A percentile compares a stretch with the other conserved stretches of the same genome.
These are phyloP conservation scores for Lizanozyma gosingica DNA, from an alignment of 1,139 yeast species.

Conservation along the genomic window DNA sequence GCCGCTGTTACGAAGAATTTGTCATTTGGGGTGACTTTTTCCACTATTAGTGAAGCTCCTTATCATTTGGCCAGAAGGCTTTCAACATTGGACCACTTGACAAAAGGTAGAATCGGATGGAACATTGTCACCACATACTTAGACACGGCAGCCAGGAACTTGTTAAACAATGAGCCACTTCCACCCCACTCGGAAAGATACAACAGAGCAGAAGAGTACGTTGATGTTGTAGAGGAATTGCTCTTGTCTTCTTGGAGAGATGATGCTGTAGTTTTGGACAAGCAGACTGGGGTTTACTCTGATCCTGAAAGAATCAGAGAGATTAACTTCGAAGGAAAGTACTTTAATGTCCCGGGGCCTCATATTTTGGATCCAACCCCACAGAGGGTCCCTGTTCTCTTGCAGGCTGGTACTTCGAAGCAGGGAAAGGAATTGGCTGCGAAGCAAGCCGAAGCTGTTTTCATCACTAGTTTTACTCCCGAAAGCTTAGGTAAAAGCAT, in stretches of 20 bases:
- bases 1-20: conserved; percentile 33
- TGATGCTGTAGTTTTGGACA: conserved; percentile 30
- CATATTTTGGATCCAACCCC: conserved; percentile 34
- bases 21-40: conserved; percentile 33
- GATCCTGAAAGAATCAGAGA: conserved; percentile 33
- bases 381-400: conserved; percentile 36
- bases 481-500: conserved; percentile 9
- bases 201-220: conserved; percentile 31
- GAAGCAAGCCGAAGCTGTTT: conserved; percentile 35
- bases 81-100: conserved; percentile 33
- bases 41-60: conserved; percentile 37
- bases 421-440: conserved; percentile 38
- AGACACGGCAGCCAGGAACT: conserved; percentile 32
- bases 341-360: conserved; percentile 38
- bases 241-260: conserved; percentile 38
- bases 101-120: conserved; percentile 40
- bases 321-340: conserved; percentile 31
- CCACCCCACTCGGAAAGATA: conserved; percentile 35
- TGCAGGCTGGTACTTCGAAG: conserved; percentile 41
- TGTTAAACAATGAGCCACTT: conserved; percentile 23
- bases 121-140: conserved; percentile 32
- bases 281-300: conserved; percentile 23
- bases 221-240: conserved; percentile 31
- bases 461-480: conserved; percentile 21
- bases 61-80: conserved; percentile 35